These are phyloP conservation scores for Buxus sempervirens DNA, from an alignment of 164 flowering plant species.

Conservation along the genomic window DNA sequence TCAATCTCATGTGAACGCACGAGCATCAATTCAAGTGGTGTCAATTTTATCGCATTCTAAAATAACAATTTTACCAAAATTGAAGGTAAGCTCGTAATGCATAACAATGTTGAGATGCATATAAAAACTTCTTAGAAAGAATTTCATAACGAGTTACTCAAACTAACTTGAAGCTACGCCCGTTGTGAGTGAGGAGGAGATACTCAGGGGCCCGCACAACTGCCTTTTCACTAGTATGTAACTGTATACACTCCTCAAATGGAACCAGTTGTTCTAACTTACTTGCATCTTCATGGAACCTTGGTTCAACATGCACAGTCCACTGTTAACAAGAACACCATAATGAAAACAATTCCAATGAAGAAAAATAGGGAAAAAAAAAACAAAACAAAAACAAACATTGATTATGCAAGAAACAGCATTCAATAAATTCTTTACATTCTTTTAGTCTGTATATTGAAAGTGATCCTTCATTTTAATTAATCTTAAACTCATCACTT, in stretches of 20 bases:
- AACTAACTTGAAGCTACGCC: constrained; percentile 91
- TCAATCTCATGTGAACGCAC: not conserved
- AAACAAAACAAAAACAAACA: too few relatives aligned
- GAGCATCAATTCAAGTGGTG: not conserved
- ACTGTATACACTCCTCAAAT: constrained; percentile 87
- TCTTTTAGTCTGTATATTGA: not conserved
- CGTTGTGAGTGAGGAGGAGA: constrained; percentile 91
- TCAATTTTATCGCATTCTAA: not conserved
- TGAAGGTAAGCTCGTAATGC: not conserved
- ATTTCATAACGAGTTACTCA: constrained; percentile 8
- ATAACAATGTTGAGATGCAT: not conserved
- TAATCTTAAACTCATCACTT: not conserved
- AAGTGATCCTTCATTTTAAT: not conserved
- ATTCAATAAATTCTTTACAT: too few relatives aligned
- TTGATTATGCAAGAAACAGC: not conserved
- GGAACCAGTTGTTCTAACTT: constrained; percentile 86
- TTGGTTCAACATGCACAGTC: constrained; percentile 84
- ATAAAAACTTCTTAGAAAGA: not conserved
- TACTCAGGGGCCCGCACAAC: constrained; percentile 83
- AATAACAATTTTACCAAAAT: not conserved
- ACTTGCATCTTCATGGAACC: constrained; percentile 89
- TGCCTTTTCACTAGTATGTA: constrained; percentile 49
- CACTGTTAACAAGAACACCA: constrained; percentile 46
- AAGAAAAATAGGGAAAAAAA: too few relatives aligned
- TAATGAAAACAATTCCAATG: too few relatives aligned